Conservation (phyloP, 2,329 filamentous ascomycete genomes). For the Apiospora saccharicola region DNA sequence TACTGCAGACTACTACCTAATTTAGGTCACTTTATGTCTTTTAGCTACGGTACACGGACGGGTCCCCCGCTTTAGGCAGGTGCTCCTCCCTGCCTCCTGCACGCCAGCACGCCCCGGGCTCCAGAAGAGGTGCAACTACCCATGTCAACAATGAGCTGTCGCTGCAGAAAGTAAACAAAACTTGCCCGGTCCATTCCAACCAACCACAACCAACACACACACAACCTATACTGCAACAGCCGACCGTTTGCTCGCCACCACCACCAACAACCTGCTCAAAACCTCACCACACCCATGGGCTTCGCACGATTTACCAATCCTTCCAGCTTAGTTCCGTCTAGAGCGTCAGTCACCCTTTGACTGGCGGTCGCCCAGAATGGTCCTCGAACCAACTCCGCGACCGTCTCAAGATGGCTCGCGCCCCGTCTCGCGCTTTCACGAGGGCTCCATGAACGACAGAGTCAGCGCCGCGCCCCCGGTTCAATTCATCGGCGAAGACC, state of each 20-base stretch:
- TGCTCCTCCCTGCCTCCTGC: neutral
- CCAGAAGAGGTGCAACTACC: neutral
- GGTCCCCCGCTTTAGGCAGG: constrained; percentile 1
- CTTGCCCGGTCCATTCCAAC: constrained; percentile 3
- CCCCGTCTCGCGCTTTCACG: constrained; percentile 63
- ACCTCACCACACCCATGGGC: constrained; percentile 8
- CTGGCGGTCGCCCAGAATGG: constrained; percentile 23
- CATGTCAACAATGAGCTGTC: constrained; percentile 14
- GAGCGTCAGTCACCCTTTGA: constrained; percentile 34
- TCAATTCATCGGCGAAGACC: constrained; percentile 62
- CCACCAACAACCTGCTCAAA: neutral
- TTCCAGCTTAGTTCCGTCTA: neutral
- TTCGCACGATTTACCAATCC: neutral
- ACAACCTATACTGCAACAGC: neutral
- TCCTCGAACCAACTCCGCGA: constrained; percentile 36
- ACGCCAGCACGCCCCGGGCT: neutral
- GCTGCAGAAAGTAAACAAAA: constrained; percentile 18
- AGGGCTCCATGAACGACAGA: constrained; percentile 88
- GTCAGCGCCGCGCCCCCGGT: constrained; percentile 74
- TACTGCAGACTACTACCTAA: neutral
- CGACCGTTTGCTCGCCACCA: constrained; percentile 1
- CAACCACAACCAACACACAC: neutral
- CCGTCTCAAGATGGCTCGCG: constrained; percentile 17
- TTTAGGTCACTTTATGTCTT: neutral
- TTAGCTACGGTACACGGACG: neutral